Base-by-base conservation (phyloP, 2,329 filamentous ascomycete species). In the Didymella keratinophila region DNA sequence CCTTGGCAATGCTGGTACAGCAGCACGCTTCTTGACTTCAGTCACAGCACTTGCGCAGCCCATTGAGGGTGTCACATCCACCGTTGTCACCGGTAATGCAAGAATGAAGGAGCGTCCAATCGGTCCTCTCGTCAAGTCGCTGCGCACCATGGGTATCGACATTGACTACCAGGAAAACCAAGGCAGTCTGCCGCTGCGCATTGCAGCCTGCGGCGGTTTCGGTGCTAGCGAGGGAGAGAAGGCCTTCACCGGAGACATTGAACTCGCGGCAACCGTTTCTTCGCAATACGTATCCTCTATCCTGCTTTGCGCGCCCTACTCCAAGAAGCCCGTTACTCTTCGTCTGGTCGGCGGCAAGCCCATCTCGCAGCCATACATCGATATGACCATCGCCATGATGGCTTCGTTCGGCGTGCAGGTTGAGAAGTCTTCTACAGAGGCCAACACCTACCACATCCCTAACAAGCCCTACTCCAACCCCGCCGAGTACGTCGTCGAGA, bases 311-410 rank as follows among this genome's bases (percentile, higher is more conserved):
- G 95, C 95, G 0, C 95, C 95, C 0, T 99, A 98, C 72, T 95
- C 95, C 44, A 97, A 97, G 79, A 88, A 93, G 62, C 91, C 94
- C 0, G 93, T 99, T 36, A 97, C 92, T 0, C 81, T 99, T 65
- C 89, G 89, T 39, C 84, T 99, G 37, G 89, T 98, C 12, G 95
- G 95, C n/a, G 95, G 93, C 54, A 98, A 97, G 77, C 94, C 95
- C 42, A 97, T 99, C 65, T 98, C 94, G 1, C 93, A 98, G 75
- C 88, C 89, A 2, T 99, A 99, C 76, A 98, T 99, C 71, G 93
- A 99, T 75, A 98, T 99, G 94, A 99, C 95, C 2, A 93, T 96
- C 52, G 86, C 93, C 16, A 99, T 99, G 94, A 99, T 99, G 95
- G 85, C 86, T 53, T 85, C 90, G 2, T 99, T 99, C 71, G 95